Evolutionary conservation across 1,139 yeast genomes (phyloP).

Genomic region (Ogataea hybrid): DNA sequence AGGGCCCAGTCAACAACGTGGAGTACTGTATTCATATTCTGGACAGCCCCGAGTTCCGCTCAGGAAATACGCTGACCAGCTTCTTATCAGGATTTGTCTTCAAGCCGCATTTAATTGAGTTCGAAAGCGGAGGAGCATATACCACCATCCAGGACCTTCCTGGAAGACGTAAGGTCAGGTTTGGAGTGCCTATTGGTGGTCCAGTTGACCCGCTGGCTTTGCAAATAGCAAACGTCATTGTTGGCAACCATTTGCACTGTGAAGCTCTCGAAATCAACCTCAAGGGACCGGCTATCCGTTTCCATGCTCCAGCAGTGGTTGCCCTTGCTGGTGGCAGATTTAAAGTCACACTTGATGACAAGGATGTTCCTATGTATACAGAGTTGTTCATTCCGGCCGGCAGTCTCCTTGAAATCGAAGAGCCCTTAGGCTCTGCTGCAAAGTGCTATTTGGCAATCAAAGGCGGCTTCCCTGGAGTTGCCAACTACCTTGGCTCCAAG

Average conservation of each 20-base stretch:
- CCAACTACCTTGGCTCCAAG: constrained; percentile 36
- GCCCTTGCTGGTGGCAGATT: constrained; percentile 34
- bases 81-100: constrained; percentile 31
- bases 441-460: constrained; percentile 36
- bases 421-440: constrained; percentile 28
- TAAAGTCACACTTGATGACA: constrained; percentile 29
- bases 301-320: constrained; percentile 32
- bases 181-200: constrained; percentile 37
- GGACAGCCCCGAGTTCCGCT: constrained; percentile 23
- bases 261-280: constrained; percentile 36
- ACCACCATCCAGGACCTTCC: constrained; percentile 39
- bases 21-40: constrained; percentile 34
- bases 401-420: constrained; percentile 32
- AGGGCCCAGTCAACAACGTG: constrained; percentile 37
- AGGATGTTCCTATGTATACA: constrained; percentile 32
- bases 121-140: constrained; percentile 35
- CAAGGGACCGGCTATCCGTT: constrained; percentile 35
- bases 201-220: constrained; percentile 36
- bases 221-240: constrained; percentile 36
- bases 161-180: constrained; percentile 31
- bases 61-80: constrained; percentile 34
- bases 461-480: constrained; percentile 39
- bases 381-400: constrained; percentile 33
- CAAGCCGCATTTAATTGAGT: constrained; percentile 33
- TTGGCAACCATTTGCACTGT: constrained; percentile 31